Conservation (phyloP, 2,329 filamentous ascomycete species). For the Cercospora sp. region DNA sequence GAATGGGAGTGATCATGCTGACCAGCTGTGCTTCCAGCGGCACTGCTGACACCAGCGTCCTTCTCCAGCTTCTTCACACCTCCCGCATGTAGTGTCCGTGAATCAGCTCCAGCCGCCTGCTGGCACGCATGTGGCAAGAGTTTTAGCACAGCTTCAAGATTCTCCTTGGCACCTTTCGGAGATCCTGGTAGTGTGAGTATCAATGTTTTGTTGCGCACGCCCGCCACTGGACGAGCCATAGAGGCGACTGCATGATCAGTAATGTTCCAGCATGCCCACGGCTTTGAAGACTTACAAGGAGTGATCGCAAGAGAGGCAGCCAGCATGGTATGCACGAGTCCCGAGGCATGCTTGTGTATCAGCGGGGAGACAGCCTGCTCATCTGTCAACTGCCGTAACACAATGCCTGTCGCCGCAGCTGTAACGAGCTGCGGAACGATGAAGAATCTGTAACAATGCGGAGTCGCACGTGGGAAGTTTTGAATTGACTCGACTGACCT, state of each 20-base stretch:
- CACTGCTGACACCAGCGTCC: slow-evolving; percentile 62
- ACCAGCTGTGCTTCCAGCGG: slow-evolving; percentile 28
- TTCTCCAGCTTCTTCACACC: slow-evolving; percentile 80
- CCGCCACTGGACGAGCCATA: slow-evolving; percentile 93
- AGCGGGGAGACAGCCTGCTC: slow-evolving; percentile 71
- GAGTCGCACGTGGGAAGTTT: background rate
- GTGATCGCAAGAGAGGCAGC: slow-evolving; percentile 80
- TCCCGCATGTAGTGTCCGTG: slow-evolving; percentile 73
- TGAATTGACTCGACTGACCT: slow-evolving; percentile 57
- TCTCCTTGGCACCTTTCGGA: slow-evolving; percentile 92
- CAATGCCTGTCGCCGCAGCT: background rate
- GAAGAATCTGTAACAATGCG: background rate
- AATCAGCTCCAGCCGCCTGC: slow-evolving; percentile 81
- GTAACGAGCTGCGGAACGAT: background rate
- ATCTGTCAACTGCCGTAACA: background rate
- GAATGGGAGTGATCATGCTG: slow-evolving; percentile 34
- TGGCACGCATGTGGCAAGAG: slow-evolving; percentile 93
- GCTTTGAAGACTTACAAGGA: slow-evolving; percentile 65
- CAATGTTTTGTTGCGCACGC: slow-evolving; percentile 75
- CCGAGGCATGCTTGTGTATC: slow-evolving; percentile 81
- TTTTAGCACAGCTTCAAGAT: slow-evolving; percentile 82
- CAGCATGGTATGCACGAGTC: slow-evolving; percentile 94
- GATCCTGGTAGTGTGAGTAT: slow-evolving; percentile 91
- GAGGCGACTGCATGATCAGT: slow-evolving; percentile 68
- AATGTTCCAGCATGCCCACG: slow-evolving; percentile 10